phyloP scores from a whole-genome alignment of 805 yeast genomes.

The Blastobotrys peoriensis region DNA sequence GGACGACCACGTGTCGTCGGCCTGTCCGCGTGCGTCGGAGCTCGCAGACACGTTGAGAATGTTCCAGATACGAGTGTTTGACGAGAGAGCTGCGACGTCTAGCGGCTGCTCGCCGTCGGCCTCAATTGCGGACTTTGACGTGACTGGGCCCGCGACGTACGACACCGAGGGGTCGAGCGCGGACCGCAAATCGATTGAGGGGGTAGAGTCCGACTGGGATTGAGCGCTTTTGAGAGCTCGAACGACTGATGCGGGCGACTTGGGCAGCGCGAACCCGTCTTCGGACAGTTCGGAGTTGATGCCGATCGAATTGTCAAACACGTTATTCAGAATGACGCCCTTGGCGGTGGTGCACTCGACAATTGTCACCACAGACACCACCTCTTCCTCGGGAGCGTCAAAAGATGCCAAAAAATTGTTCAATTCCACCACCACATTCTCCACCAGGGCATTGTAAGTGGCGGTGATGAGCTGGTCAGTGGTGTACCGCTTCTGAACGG shows the following conservation, averaged over 20 bases:
- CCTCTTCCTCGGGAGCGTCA: slow-evolving; percentile 24
- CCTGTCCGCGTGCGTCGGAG: slow-evolving; percentile 21
- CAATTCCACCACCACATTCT: slow-evolving; percentile 29
- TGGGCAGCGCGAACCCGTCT: slow-evolving; percentile 30
- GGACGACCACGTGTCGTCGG: slow-evolving; percentile 30
- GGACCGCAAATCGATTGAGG: slow-evolving; percentile 9
- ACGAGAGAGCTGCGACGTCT: slow-evolving; percentile 21
- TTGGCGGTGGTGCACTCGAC: slow-evolving; percentile 29
- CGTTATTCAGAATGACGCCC: slow-evolving; percentile 25
- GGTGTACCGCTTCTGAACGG: slow-evolving; percentile 21
- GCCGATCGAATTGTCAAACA: slow-evolving; percentile 33
- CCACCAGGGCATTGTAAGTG: slow-evolving; percentile 30
- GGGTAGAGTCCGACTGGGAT: not conserved
- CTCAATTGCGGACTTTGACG: not conserved
- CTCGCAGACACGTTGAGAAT: slow-evolving; percentile 28
- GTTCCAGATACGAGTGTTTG: slow-evolving; percentile 33
- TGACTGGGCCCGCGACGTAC: slow-evolving; percentile 20
- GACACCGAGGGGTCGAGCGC: slow-evolving; percentile 22
- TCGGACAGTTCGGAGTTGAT: slow-evolving; percentile 33
- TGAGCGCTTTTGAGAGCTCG: slow-evolving; percentile 11
- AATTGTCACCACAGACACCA: slow-evolving; percentile 32
- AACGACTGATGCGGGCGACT: slow-evolving; percentile 17
- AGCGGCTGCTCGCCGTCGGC: slow-evolving; percentile 15
- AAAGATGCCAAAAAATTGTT: slow-evolving; percentile 30
- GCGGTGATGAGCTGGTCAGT: slow-evolving; percentile 30